These are phyloP conservation scores for Hypoxylon subgilvum DNA, from an alignment of 495 filamentous ascomycete genomes.

Conservation along the genomic window DNA sequence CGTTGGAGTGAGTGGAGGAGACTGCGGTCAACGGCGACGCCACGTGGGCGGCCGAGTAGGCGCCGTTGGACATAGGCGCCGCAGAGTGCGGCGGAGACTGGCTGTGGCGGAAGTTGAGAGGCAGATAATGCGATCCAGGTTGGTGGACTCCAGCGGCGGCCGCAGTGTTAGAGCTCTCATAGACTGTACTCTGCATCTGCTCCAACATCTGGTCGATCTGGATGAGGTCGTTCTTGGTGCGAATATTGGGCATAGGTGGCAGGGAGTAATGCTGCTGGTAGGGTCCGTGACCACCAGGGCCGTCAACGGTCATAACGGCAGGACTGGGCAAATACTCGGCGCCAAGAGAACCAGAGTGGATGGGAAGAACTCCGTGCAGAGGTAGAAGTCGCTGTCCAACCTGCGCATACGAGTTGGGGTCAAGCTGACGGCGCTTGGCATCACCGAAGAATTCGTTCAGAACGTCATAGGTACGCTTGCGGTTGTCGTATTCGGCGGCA, in stretches of 20 bases:
- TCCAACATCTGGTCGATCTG: slow-evolving; percentile 92
- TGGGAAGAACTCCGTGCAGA: slow-evolving; percentile 69
- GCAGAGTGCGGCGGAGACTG: slow-evolving; percentile 71
- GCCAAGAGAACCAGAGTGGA: slow-evolving; percentile 66
- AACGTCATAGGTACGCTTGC: slow-evolving; percentile 84
- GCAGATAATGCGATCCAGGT: slow-evolving; percentile 55
- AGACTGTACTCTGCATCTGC: slow-evolving; percentile 92
- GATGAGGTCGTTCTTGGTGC: slow-evolving; percentile 90
- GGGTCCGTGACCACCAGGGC: slow-evolving; percentile 57
- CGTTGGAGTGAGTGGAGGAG: slow-evolving; percentile 59
- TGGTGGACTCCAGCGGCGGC: slow-evolving; percentile 76
- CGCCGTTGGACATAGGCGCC: slow-evolving; percentile 46
- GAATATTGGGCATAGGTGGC: slow-evolving; percentile 81
- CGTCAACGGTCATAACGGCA: slow-evolving; percentile 55
- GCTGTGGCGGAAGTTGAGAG: slow-evolving; percentile 69
- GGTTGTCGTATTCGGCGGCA: slow-evolving; percentile 62
- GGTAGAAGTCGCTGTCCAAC: slow-evolving; percentile 79
- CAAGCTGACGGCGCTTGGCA: slow-evolving; percentile 85
- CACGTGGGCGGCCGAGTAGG: slow-evolving; percentile 61
- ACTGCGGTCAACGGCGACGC: slow-evolving; percentile 65
- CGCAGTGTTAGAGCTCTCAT: slow-evolving; percentile 82
- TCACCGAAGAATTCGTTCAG: slow-evolving; percentile 93
- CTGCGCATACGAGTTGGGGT: slow-evolving; percentile 80
- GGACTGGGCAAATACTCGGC: slow-evolving; percentile 67
- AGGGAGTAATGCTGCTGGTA: slow-evolving; percentile 75